Evolutionary conservation across 257 asterid genomes (phyloP).

Genomic region (Solanum gandarillasii): DNA sequence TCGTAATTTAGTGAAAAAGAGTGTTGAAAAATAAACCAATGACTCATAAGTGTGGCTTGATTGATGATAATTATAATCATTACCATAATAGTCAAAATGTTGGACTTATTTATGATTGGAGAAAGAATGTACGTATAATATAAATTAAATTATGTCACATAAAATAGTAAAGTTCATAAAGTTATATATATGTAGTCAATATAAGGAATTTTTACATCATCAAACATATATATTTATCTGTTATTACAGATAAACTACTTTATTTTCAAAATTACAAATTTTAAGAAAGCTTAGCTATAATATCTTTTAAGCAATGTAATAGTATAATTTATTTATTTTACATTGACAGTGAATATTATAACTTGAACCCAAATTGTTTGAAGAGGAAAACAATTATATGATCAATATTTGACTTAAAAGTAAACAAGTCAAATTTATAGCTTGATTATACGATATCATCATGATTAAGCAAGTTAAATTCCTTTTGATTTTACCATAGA

Average conservation of each 20-base stretch:
- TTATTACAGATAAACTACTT: not conserved
- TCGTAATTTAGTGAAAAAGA: not conserved
- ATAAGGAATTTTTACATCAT: not conserved
- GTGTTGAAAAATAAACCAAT: not conserved
- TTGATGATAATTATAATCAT: not conserved
- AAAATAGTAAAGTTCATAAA: not conserved
- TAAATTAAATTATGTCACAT: not conserved
- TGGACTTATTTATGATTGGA: not conserved
- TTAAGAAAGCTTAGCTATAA: not conserved
- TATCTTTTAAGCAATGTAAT: not conserved
- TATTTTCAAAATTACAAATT: not conserved
- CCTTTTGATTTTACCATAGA: not conserved
- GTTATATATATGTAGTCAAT: not conserved
- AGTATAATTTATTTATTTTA: not conserved
- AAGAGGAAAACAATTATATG: not conserved
- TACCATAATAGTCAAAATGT: not conserved
- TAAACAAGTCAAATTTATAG: not conserved
- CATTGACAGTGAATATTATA: not conserved
- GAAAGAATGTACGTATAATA: not conserved
- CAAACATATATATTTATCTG: not conserved
- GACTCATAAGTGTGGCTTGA: not conserved
- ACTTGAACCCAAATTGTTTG: not conserved
- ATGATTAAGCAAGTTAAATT: not conserved
- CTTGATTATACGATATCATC: not conserved
- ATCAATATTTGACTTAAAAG: not conserved